Conservation (phyloP, 192 early-diverging fungal species). For the Coemansia sp. region DNA sequence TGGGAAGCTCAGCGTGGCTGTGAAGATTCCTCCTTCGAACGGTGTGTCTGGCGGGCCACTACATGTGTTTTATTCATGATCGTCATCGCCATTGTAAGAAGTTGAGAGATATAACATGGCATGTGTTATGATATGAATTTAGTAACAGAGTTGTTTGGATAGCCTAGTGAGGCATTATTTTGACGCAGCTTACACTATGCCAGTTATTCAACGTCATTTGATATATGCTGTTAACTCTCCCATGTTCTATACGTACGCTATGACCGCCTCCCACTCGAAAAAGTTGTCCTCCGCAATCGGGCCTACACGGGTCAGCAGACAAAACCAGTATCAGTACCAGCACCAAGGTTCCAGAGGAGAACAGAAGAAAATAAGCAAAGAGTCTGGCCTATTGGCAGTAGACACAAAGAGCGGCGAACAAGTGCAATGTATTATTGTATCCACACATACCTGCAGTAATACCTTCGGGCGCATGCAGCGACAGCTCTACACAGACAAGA, state of each 20-base stretch:
- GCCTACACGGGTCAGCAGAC: conserved; percentile 47
- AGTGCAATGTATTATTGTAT: not conserved
- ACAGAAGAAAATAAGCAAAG: too few relatives aligned
- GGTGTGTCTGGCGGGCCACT: conserved; percentile 92
- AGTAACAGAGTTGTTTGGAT: not conserved
- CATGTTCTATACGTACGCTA: conserved; percentile 21
- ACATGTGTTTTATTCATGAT: conserved; percentile 2
- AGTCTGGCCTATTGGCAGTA: not conserved
- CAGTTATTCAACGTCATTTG: too few relatives aligned
- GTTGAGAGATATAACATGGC: not conserved
- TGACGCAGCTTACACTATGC: not conserved
- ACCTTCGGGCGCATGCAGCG: conserved; percentile 87
- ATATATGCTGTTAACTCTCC: not conserved
- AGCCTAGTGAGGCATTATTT: not conserved
- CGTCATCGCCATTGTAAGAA: not conserved
- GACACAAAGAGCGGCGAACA: not conserved
- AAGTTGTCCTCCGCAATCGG: conserved; percentile 76
- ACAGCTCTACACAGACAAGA: conserved; percentile 65
- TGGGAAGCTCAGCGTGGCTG: conserved; percentile 85
- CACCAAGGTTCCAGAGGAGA: too few relatives aligned
- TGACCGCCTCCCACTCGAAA: conserved; percentile 46
- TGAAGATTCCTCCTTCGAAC: conserved; percentile 94
- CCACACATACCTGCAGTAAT: conserved; percentile 77
- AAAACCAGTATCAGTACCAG: not conserved
- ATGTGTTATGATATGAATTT: not conserved